A percentile compares a stretch with the other conserved stretches of the same genome.
Evolutionary conservation across 805 yeast genomes (phyloP).

Genomic region (Starmera dryadoides): DNA sequence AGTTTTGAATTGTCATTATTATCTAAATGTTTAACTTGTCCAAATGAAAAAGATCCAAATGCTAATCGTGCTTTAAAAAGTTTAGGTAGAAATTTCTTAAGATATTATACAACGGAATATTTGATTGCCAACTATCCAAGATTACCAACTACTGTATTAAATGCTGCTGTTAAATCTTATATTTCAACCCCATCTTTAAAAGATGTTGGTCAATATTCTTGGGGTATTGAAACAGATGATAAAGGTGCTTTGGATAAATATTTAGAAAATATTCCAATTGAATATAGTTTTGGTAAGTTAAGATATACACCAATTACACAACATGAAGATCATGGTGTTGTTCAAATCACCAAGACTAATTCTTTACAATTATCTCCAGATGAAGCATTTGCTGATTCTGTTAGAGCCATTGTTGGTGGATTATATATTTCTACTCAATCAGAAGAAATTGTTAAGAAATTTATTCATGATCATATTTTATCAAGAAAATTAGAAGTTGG

Average conservation of each 20-base stretch:
- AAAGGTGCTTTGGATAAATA: constrained; percentile 57
- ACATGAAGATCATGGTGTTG: constrained; percentile 42
- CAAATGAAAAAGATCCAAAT: constrained; percentile 31
- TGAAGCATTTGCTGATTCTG: constrained; percentile 54
- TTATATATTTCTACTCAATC: constrained; percentile 66
- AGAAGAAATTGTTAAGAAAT: constrained; percentile 46
- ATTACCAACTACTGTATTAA: constrained; percentile 72
- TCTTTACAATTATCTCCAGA: constrained; percentile 19
- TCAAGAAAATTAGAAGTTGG: constrained; percentile 77
- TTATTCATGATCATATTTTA: constrained; percentile 67
- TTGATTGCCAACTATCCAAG: constrained; percentile 79
- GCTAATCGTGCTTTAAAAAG: constrained; percentile 60
- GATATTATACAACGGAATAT: constrained; percentile 69
- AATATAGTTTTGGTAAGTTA: constrained; percentile 63
- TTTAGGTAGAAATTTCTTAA: constrained; percentile 75
- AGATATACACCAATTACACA: constrained; percentile 35
- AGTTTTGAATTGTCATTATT: constrained; percentile 55
- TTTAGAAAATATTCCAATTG: constrained; percentile 60
- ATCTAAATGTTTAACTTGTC: constrained; percentile 74
- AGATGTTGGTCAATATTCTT: constrained; percentile 53
- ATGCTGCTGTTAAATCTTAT: constrained; percentile 69
- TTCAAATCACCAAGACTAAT: constrained; percentile 31
- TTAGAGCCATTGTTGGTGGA: constrained; percentile 79
- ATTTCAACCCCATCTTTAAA: constrained; percentile 61
- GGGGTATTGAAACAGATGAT: constrained; percentile 87